These are phyloP conservation scores for Tetradesmus lagerheimii DNA, from an alignment of 139 green algal genomes.

Conservation along the genomic window DNA sequence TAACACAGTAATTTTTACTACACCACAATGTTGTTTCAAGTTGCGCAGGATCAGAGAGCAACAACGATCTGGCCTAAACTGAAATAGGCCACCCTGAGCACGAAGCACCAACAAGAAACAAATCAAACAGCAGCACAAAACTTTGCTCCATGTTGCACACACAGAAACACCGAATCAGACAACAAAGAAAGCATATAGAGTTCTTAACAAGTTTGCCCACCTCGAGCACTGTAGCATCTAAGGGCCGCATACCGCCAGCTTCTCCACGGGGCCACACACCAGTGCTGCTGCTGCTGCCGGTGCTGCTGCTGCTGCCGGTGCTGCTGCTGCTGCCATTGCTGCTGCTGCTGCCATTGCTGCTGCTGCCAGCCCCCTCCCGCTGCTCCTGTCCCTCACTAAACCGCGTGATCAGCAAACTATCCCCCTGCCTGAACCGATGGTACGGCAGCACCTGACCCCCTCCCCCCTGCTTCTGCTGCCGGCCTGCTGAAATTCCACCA, in stretches of 20 bases:
- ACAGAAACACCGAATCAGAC: too few species aligned
- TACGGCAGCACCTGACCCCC: conserved; percentile 55
- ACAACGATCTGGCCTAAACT: too few species aligned
- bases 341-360: neutral
- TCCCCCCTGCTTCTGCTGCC: neutral
- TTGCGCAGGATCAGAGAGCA: too few species aligned
- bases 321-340: neutral
- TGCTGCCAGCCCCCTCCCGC: neutral
- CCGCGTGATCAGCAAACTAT: conserved; percentile 58
- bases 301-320: neutral
- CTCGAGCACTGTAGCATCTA: conserved; percentile 40
- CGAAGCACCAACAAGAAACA: too few species aligned
- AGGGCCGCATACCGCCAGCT: neutral
- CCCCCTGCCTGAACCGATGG: conserved; percentile 65
- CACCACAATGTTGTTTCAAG: too few species aligned
- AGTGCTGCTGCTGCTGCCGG: neutral
- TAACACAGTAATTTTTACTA: too few species aligned
- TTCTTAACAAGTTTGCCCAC: neutral
- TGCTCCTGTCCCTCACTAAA: neutral
- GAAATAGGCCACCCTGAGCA: too few species aligned
- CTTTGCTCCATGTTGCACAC: neutral
- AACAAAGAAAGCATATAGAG: too few species aligned
- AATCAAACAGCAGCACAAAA: too few species aligned
- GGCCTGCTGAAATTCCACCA: neutral
- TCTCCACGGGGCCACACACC: neutral